These are phyloP conservation scores for Eutrema japonicum DNA, from an alignment of 345 rosid species.

Conservation along the genomic window DNA sequence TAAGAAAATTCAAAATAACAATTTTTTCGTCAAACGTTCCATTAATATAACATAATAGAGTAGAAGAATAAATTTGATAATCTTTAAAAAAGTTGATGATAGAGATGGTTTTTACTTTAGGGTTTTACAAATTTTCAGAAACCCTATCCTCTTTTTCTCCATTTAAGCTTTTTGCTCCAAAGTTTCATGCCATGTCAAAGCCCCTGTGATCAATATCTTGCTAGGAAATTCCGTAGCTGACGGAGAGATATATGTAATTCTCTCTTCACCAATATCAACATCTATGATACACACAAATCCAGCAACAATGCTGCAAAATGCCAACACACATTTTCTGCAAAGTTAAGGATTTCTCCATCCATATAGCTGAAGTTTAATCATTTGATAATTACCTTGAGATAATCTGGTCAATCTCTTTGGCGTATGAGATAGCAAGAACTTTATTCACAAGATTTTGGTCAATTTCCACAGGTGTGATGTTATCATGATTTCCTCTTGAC, in stretches of 20 bases:
- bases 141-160: no score
- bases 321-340: not conserved
- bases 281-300: conserved; percentile 29
- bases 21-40: no score
- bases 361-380: not conserved
- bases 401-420: not conserved
- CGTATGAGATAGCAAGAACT: conserved; percentile 30
- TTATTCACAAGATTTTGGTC: not conserved
- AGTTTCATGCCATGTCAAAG: conserved; percentile 13
- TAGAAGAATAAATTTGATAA: no score
- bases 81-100: no score
- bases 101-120: no score
- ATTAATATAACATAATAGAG: no score
- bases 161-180: not conserved
- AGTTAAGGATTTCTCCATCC: not conserved
- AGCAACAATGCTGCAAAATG: conserved; percentile 37
- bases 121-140: no score
- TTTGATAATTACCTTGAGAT: conserved; percentile 20
- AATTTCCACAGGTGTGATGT: not conserved
- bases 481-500: not conserved
- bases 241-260: conserved; percentile 32
- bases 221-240: conserved; percentile 18
- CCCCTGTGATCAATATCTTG: conserved; percentile 27
- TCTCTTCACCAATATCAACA: conserved; percentile 13
- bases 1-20: no score